Conservation (phyloP, 2,329 filamentous ascomycete genomes). For the Aspergillus alliaceus region DNA sequence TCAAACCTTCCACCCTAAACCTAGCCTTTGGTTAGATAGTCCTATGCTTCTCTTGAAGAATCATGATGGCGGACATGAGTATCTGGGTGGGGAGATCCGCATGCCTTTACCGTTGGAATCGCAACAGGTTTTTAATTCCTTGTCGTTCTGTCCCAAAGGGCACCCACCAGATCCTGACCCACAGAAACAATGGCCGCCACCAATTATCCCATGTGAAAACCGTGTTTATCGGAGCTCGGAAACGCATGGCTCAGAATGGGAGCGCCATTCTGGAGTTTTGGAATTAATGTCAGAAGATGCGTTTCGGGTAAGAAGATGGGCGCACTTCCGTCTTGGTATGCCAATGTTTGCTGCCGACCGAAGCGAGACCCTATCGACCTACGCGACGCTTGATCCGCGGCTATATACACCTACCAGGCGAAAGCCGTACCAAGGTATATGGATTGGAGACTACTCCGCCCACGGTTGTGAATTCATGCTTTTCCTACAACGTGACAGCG, state of each 20-base stretch:
- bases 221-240: conserved; percentile 56
- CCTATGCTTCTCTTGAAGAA: conserved; percentile 63
- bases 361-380: conserved; percentile 56
- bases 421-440: conserved; percentile 87
- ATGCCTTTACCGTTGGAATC: conserved; percentile 56
- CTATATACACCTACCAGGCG: conserved; percentile 77
- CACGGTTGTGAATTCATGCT: conserved; percentile 89
- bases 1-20: conserved; percentile 68
- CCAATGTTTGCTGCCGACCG: conserved; percentile 30
- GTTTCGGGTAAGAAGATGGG: conserved; percentile 76
- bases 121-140: conserved; percentile 62
- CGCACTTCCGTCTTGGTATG: conserved; percentile 60
- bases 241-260: conserved; percentile 43
- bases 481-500: conserved; percentile 68
- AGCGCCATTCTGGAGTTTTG: conserved; percentile 53
- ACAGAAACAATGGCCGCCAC: conserved; percentile 73
- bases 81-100: conserved; percentile 44
- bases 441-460: conserved; percentile 84
- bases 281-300: conserved; percentile 65
- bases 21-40: conserved; percentile 72
- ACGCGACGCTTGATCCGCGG: conserved; percentile 70
- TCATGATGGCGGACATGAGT: conserved; percentile 18
- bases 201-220: conserved; percentile 63
- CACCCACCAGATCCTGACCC: conserved; percentile 45
- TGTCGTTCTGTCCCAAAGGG: conserved; percentile 61